These are phyloP conservation scores for Aschersonia sp. DNA, from an alignment of 2,329 filamentous ascomycete genomes.

Conservation along the genomic window DNA sequence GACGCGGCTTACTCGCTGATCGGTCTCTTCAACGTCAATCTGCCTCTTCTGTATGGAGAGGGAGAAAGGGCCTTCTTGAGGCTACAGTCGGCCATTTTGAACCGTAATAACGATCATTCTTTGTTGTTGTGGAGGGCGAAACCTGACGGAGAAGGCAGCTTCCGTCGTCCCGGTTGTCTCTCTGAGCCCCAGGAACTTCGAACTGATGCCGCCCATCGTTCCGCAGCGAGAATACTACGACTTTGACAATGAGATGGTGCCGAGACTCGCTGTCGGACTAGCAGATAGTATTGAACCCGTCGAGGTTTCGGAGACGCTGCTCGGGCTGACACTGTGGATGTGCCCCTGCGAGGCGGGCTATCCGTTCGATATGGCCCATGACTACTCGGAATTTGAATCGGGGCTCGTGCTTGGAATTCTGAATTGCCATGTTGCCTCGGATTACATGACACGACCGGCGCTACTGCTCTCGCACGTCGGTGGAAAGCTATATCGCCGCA, in stretches of 20 bases:
- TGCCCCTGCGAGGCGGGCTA: background rate
- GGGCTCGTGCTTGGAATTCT: background rate
- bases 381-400: background rate
- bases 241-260: constrained; percentile 1
- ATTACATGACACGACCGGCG: background rate
- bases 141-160: background rate
- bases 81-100: background rate
- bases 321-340: background rate
- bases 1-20: constrained; percentile 1
- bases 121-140: background rate
- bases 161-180: background rate
- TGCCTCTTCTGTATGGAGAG: constrained; percentile 2
- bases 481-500: background rate
- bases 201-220: background rate
- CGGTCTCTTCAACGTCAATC: constrained; percentile 3
- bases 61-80: constrained; percentile 1
- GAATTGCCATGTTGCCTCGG: constrained; percentile 1
- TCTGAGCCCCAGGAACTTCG: background rate
- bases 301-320: background rate
- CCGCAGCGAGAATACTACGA: constrained; percentile 1
- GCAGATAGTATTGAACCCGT: constrained; percentile 1
- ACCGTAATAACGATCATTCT: constrained; percentile 1
- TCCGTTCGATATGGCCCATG: background rate
- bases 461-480: background rate
- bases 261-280: background rate